phyloP scores from a whole-genome alignment of 1,139 yeast genomes.

The Yamadazyma friedrichii region DNA sequence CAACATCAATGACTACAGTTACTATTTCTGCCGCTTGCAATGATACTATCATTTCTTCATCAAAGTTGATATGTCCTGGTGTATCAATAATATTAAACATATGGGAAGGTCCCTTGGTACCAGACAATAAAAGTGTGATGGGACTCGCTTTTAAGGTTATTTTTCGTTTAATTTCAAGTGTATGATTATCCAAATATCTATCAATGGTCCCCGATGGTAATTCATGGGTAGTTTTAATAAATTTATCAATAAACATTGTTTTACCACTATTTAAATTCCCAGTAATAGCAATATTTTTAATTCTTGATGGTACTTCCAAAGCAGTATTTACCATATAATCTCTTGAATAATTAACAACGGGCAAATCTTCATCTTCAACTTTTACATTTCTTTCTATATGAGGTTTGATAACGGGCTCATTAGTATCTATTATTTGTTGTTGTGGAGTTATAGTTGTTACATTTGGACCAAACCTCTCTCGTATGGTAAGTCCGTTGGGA shows the following conservation, averaged over 20 bases:
- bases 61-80: conserved; percentile 89
- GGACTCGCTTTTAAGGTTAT: conserved; percentile 65
- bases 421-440: conserved; percentile 12
- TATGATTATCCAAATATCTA: conserved; percentile 70
- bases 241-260: conserved; percentile 70
- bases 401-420: conserved; percentile 71
- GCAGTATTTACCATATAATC: conserved; percentile 56
- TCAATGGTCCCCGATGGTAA: conserved; percentile 25
- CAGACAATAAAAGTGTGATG: conserved; percentile 60
- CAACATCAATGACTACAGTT: conserved; percentile 73
- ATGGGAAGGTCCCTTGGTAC: conserved; percentile 53
- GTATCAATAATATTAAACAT: conserved; percentile 71
- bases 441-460: conserved; percentile 53
- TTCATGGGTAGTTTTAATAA: conserved; percentile 63
- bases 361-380: conserved; percentile 36
- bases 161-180: conserved; percentile 69
- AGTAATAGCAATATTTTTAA: conserved; percentile 76
- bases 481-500: not conserved
- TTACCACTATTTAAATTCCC: conserved; percentile 90
- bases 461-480: conserved; percentile 16
- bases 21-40: conserved; percentile 64
- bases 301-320: conserved; percentile 54
- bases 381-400: conserved; percentile 40
- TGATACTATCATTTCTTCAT: conserved; percentile 67
- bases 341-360: conserved; percentile 60